Evolutionary conservation across 2,329 filamentous ascomycete species (phyloP), one percentile per base, ranked within the genome.

Genomic region (Dryadomyces sulphureus): DNA sequence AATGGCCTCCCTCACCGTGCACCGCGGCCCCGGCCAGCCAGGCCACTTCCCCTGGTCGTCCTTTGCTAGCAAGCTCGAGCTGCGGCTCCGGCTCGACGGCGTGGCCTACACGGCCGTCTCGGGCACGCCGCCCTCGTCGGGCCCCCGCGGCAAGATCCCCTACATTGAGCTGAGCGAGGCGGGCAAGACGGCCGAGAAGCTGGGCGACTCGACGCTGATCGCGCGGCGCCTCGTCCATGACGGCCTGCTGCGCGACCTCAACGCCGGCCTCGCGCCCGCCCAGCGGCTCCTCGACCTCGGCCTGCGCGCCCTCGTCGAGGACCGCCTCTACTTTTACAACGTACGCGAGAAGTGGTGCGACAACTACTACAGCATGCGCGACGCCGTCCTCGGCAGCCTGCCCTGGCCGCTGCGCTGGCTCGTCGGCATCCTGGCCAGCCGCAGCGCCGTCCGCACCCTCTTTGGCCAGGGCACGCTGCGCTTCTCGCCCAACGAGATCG

Each of bases 61-160:
- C 9, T 81, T 77, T 52, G 74, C 77, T 45, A 71, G 61, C 39
- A 81, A 81, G 56, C 62, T 81, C 44, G 78, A 82, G 55, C 65
- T 73, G 17, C 73, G 76, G 14, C 64, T 81, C 6, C 75, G 77
- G 14, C 67, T 78, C 51, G 65, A 65, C 2, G 56, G 59, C 1
- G 43, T 77, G 2, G 35, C 57, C 1, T 81, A 81, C 57, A 54
- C 51, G 16, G 54, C 59, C 5, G 67, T 60, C 2, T 50, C 51
- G 3, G 76, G 76, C 1, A 70, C 69, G 0, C 12, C 25, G 25
- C 56, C 65, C 0, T 54, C 52, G 36, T 56, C 60, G 1, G 70
- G 64, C 0, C 77, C 78, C 0, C 67, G 63, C 43, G 73, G 74
- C 36, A 81, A 81, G 58, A 69, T 81, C 9, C 77, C 77, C 0